These are phyloP conservation scores for Uronychia binucleata DNA, from an alignment of 73 alveolate species.

Conservation along the genomic window DNA sequence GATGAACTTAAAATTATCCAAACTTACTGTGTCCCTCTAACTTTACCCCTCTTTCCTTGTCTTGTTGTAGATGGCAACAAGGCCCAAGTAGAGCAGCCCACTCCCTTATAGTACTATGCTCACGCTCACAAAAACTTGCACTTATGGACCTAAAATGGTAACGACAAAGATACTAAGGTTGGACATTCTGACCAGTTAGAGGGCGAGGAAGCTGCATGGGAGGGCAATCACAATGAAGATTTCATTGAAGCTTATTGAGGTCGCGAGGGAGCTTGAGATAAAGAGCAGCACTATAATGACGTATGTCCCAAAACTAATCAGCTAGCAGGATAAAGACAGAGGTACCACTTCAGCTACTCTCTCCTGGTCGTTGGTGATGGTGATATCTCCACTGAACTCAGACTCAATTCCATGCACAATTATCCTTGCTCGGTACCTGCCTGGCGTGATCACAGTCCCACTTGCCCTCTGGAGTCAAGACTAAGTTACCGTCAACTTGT, in stretches of 20 bases:
- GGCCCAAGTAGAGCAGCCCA: no score
- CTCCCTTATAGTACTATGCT: no score
- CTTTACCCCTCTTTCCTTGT: no score
- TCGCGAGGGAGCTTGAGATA: background rate
- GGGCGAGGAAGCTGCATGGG: background rate
- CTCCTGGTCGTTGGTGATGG: background rate
- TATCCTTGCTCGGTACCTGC: background rate
- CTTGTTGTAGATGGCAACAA: no score
- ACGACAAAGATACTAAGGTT: no score
- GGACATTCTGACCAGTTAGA: no score
- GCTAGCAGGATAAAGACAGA: background rate
- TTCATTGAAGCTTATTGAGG: background rate
- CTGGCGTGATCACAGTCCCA: background rate
- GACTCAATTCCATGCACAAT: background rate
- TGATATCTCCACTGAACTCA: background rate
- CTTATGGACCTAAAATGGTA: no score
- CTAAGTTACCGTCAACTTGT: no score
- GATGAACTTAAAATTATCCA: no score
- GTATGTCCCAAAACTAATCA: background rate
- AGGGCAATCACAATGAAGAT: background rate
- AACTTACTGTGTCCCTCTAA: no score
- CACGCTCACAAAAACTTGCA: no score
- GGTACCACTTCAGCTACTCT: no score
- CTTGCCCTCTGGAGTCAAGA: background rate
- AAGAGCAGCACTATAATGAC: background rate